Percentiles rank a stretch among this genome's conserved stretches.
Evolutionary conservation across 1,284 basidiomycete genomes (phyloP).

Genomic region (Ustilago nuda): DNA sequence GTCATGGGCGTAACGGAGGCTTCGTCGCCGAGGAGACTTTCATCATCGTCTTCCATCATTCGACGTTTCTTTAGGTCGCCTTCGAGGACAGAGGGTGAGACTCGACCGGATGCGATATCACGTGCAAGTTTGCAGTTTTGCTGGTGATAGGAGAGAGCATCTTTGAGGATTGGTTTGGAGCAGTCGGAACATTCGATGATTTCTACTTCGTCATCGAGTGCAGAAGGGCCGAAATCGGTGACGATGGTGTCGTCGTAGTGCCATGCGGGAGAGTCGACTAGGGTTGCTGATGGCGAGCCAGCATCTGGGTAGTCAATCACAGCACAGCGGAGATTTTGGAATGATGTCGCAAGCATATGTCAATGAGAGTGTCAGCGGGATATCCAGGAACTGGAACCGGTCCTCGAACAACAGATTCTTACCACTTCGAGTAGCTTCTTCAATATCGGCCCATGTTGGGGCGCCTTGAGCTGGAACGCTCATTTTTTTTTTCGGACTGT

Average conservation of each 20-base stretch:
- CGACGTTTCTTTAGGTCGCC: constrained; percentile 49
- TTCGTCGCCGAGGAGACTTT: constrained; percentile 37
- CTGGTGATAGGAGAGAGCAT: constrained; percentile 56
- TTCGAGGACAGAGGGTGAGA: constrained; percentile 57
- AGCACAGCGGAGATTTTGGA: background rate
- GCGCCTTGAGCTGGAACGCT: constrained; percentile 3
- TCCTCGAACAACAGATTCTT: constrained; percentile 8
- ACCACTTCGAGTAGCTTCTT: constrained; percentile 51
- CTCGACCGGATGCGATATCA: constrained; percentile 55
- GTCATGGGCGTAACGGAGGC: constrained; percentile 10
- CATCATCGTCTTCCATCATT: constrained; percentile 49
- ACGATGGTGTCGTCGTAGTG: constrained; percentile 63
- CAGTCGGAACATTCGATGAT: constrained; percentile 61
- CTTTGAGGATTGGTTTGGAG: constrained; percentile 53
- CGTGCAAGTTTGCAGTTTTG: constrained; percentile 59
- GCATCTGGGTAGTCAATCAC: constrained; percentile 15
- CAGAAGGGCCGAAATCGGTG: constrained; percentile 64
- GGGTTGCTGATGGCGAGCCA: constrained; percentile 27
- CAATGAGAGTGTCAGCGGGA: constrained; percentile 8
- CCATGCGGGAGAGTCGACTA: constrained; percentile 49
- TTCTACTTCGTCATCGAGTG: constrained; percentile 60
- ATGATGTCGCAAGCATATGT: background rate
- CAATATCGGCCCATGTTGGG: constrained; percentile 50
- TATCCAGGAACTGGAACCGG: background rate
- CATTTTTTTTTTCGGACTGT: constrained; percentile 1